Evolutionary conservation across 805 yeast species (phyloP).

Genomic region (Wickerhamiella bombiphila): DNA sequence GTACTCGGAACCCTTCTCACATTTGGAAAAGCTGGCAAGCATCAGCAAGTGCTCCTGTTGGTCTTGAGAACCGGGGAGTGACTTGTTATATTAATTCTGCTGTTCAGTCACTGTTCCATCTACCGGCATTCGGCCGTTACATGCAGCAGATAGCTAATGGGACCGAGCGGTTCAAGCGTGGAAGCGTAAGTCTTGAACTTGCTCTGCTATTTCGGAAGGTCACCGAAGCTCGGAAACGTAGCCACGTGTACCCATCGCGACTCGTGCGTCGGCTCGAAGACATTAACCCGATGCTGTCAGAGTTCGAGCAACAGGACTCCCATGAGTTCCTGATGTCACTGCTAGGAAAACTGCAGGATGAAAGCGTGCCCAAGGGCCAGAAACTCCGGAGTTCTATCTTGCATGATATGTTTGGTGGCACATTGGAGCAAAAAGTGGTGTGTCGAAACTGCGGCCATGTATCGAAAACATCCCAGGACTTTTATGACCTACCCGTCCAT

Average conservation of each 20-base stretch:
- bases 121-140: conserved; percentile 83
- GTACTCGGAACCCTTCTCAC: conserved; percentile 43
- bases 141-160: conserved; percentile 48
- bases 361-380: conserved; percentile 77
- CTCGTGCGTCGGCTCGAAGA: conserved; percentile 59
- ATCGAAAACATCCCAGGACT: conserved; percentile 80
- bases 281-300: conserved; percentile 90
- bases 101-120: conserved; percentile 75
- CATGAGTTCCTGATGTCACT: conserved; percentile 95
- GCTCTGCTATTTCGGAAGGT: conserved; percentile 19
- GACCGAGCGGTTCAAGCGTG: conserved; percentile 21
- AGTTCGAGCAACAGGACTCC: conserved; percentile 96
- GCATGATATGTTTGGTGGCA: conserved; percentile 90
- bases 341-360: conserved; percentile 78
- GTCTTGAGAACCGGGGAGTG: conserved; percentile 80
- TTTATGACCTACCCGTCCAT: conserved; percentile 80
- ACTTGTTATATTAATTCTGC: conserved; percentile 96
- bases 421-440: conserved; percentile 67
- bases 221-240: conserved; percentile 21
- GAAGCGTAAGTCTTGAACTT: conserved; percentile 21
- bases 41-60: conserved; percentile 37
- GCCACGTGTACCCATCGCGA: conserved; percentile 59
- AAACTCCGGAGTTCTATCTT: conserved; percentile 69
- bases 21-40: conserved; percentile 53
- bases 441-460: conserved; percentile 73